phyloP scores from a whole-genome alignment of 2,329 filamentous ascomycete genomes.

The Aspergillus proliferans region DNA sequence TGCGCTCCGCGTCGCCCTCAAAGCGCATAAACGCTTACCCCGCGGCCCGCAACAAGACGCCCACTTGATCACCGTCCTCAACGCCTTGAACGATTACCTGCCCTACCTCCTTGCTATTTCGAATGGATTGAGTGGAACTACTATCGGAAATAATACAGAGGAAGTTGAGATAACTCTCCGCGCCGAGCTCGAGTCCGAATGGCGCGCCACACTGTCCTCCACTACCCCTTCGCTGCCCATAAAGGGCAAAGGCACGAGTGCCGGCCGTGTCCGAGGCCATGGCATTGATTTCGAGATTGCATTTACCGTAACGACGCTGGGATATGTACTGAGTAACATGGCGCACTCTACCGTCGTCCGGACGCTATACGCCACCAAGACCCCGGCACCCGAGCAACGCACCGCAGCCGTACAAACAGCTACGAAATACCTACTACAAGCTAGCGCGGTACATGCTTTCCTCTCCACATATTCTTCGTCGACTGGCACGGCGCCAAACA shows the following conservation, averaged over 20 bases:
- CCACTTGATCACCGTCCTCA: conserved; percentile 64
- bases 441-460: conserved; percentile 71
- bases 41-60: conserved; percentile 59
- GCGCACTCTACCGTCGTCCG: conserved; percentile 67
- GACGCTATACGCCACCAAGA: conserved; percentile 59
- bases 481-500: conserved; percentile 19
- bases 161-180: conserved; percentile 62
- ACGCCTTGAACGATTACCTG: conserved; percentile 68
- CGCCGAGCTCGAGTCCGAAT: conserved; percentile 64
- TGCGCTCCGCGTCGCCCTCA: conserved; percentile 74
- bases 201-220: conserved; percentile 75
- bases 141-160: conserved; percentile 46
- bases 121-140: conserved; percentile 57
- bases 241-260: conserved; percentile 41
- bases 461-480: conserved; percentile 52
- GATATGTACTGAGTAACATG: conserved; percentile 64
- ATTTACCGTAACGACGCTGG: conserved; percentile 72
- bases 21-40: conserved; percentile 82
- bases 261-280: conserved; percentile 62
- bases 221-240: conserved; percentile 33
- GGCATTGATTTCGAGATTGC: conserved; percentile 77
- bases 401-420: conserved; percentile 64
- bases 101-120: conserved; percentile 78
- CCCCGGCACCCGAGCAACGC: conserved; percentile 61
- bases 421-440: conserved; percentile 70